Percentiles rank a stretch among this genome's conserved stretches.
Conservation (phyloP, 176 grass and related monocot genomes). For the Cocos nucifera region DNA sequence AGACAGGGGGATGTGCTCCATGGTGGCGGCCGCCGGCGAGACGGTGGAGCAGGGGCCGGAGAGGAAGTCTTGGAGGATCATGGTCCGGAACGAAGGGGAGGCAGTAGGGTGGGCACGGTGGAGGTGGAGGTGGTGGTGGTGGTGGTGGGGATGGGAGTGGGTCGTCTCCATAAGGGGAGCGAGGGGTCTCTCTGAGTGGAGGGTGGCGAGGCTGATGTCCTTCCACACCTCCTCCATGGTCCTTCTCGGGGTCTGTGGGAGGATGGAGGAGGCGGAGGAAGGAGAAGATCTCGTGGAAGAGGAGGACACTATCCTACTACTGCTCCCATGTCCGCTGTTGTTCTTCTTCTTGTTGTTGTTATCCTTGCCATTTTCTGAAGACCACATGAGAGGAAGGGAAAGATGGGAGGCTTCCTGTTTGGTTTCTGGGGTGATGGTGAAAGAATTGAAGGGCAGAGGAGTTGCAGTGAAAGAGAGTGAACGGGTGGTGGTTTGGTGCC, state of each 20-base stretch:
- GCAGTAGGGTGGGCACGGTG: neutral
- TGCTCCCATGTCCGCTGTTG: neutral
- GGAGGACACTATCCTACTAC: neutral
- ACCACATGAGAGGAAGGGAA: neutral
- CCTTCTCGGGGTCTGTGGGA: too few relatives aligned
- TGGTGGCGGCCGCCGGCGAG: too few relatives aligned
- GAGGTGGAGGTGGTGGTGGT: too few relatives aligned
- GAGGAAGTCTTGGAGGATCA: constrained; percentile 9
- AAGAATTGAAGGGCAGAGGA: too few relatives aligned
- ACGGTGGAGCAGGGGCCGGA: neutral
- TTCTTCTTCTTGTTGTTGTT: neutral
- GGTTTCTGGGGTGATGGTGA: too few relatives aligned
- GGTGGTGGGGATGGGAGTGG: too few relatives aligned
- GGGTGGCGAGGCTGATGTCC: neutral
- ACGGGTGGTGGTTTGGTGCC: too few relatives aligned
- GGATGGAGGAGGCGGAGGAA: neutral
- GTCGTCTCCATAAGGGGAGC: too few relatives aligned
- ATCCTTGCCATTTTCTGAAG: neutral
- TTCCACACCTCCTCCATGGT: constrained; percentile 15
- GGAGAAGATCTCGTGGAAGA: neutral
- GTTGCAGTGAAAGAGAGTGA: too few relatives aligned
- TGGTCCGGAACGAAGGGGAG: neutral
- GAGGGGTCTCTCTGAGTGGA: neutral
- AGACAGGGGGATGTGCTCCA: neutral
- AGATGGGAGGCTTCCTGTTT: too few relatives aligned